Evolutionary conservation across 2,329 filamentous ascomycete species (phyloP), one percentile per base, ranked within the genome.

Genomic region (Lojkania enalia): DNA sequence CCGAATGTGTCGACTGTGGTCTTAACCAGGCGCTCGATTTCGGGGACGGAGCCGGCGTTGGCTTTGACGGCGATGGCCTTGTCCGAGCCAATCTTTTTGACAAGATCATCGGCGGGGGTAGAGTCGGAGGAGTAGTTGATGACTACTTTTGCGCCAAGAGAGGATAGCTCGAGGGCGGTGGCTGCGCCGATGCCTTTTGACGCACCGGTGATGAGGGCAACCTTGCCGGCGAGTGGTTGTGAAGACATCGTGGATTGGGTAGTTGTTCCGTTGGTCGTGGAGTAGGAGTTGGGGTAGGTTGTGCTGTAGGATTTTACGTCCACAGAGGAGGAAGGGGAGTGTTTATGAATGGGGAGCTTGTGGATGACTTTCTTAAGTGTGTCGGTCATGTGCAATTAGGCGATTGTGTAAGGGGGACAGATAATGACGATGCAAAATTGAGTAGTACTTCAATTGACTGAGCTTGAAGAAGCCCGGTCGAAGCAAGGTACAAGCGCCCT

Each of bases 61-160:
- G 79, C 82, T 66, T 82, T 74, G 18, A 87, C 71, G 15, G 79
- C 76, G 16, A 80, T 61, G 5, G 77, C 75, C 3, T 74, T 71
- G 39, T 76, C 67, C 3, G 63, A 35, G 20, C 73, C 73, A 27
- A 82, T 76, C 30, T 74, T 51, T 3, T 69, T 38, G 23, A 84
- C 74, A 0, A 84, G 61, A 5, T 69, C 66, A 4, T 85, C 75
- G 16, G 85, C 85, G 0, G 80, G 73, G 16, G 67, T 63, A 23
- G 74, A 66, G 56, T 81, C 80, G 39, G 77, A 78, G 43, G 77
- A 72, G 69, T 88, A 88, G 74, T 74, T 76, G 50, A 78, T 65
- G 3, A 73, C 73, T 5, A 79, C 62, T 35, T 64, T 71, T 20
- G 74, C 75, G 14, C 76, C 75, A 18, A 55, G 49, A 14, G 49